Percentiles rank a stretch among this genome's conserved stretches.
phyloP scores from a whole-genome alignment of 2,329 filamentous ascomycete species.

The Cytospora chrysosperma region DNA sequence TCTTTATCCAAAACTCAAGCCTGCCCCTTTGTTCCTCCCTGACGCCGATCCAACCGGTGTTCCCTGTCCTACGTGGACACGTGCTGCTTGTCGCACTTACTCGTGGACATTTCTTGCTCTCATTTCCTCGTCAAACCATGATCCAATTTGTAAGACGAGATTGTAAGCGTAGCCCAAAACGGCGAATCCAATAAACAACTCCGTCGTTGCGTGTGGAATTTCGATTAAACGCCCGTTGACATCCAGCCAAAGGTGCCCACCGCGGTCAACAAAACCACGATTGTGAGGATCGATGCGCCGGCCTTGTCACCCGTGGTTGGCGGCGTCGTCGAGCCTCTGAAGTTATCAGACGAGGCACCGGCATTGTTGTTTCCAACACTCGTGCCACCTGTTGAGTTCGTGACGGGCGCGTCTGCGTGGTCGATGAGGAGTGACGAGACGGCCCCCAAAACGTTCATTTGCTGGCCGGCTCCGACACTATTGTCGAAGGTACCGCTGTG shows the following conservation, averaged over 20 bases:
- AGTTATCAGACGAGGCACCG: conserved; percentile 27
- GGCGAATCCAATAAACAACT: background rate
- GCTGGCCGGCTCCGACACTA: conserved; percentile 53
- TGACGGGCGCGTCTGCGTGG: conserved; percentile 25
- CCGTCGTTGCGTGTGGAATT: background rate
- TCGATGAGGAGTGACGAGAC: conserved; percentile 47
- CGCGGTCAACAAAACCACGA: conserved; percentile 23
- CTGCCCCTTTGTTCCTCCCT: background rate
- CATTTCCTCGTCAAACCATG: conserved; percentile 5
- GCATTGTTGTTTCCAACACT: conserved; percentile 30
- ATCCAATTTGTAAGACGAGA: background rate
- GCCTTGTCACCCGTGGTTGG: conserved; percentile 33
- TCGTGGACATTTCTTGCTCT: background rate
- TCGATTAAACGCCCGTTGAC: conserved; percentile 24
- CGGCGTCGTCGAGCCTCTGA: conserved; percentile 26
- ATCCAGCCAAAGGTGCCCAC: conserved; percentile 37
- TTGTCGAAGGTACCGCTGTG: conserved; percentile 45
- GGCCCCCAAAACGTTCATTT: conserved; percentile 53
- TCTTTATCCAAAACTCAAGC: background rate
- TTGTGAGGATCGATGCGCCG: conserved; percentile 32
- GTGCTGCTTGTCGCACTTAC: background rate
- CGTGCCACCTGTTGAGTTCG: conserved; percentile 29
- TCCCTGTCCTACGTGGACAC: background rate
- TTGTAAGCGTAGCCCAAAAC: background rate
- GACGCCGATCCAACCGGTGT: background rate